Base-by-base conservation (phyloP, 2,329 filamentous ascomycete species). In the Davidsoniella australis region DNA sequence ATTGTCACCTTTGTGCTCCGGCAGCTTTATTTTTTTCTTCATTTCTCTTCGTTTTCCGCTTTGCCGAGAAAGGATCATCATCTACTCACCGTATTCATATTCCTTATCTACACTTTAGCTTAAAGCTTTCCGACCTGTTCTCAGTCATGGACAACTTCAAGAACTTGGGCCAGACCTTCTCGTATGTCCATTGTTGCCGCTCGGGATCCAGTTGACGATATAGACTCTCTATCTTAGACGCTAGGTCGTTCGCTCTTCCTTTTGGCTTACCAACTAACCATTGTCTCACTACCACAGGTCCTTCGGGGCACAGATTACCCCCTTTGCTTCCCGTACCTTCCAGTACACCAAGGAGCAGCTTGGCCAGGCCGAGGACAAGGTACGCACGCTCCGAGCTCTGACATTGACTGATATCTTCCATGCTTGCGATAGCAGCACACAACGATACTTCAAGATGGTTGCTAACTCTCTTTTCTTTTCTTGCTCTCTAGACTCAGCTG, bases 301-400 rank as follows among this genome's bases (percentile, higher is more conserved):
- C 61, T 63, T 78, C 61, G 88, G 87, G 62, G 82, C 84, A 56
- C 80, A 81, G 58, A 85, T 96, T 67, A 87, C 85, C 56, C 91
- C 91, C 36, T 94, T 94, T 64, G 87, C 88, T 56, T 83, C 86
- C 61, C 83, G 89, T 62, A 95, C 87, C 51, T 86, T 94, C 66
- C 91, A 98, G 71, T 93, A 89, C 71, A 85, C 94, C 64, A 95
- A 94, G 73, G 91, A 98, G 69, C 88, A 95, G 69, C 77, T 96
- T 54, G 91, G 91, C 47, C 85, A 93, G 67, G 85, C 79, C 54
- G 88, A 94, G 57, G 91, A 96, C 66, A 95, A 91, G 81, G 85
- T 87, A 56, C 50, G 59, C 49, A 54, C 38, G 12, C 17, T 23
- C 4, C 4, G 17, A 16, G 10, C 38, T 40, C 29, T 33, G 29